Evolutionary conservation across 2,329 filamentous ascomycete genomes (phyloP).

Genomic region (Neopestalotiopsis clavispora): DNA sequence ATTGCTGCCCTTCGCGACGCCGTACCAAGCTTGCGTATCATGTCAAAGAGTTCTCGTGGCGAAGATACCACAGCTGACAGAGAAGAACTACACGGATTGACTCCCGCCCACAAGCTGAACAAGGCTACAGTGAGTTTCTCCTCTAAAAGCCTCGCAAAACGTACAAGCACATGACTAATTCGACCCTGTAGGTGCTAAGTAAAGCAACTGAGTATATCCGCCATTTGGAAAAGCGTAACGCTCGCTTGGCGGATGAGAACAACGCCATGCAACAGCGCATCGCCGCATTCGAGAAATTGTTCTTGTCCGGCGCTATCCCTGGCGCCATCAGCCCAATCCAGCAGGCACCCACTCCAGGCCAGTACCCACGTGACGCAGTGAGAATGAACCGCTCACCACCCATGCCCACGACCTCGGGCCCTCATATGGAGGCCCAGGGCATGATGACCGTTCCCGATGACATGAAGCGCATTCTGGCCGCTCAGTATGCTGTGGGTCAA

Average conservation of each 20-base stretch:
- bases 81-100: conserved; percentile 80
- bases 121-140: conserved; percentile 78
- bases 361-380: conserved; percentile 50
- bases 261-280: conserved; percentile 77
- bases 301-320: conserved; percentile 76
- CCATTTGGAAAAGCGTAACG: conserved; percentile 90
- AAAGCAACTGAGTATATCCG: conserved; percentile 97
- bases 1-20: conserved; percentile 91
- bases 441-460: conserved; percentile 71
- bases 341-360: conserved; percentile 58
- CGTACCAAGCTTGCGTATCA: conserved; percentile 86
- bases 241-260: conserved; percentile 82
- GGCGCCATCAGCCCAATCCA: conserved; percentile 59
- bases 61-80: conserved; percentile 75
- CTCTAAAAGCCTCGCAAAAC: not conserved
- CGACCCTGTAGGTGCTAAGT: conserved; percentile 66
- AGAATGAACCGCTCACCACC: conserved; percentile 52
- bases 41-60: conserved; percentile 73
- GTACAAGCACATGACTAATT: conserved; percentile 24
- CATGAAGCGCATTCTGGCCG: conserved; percentile 66
- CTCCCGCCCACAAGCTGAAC: conserved; percentile 92
- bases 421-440: conserved; percentile 51
- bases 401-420: conserved; percentile 37
- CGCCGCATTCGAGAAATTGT: conserved; percentile 77
- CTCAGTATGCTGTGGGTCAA: conserved; percentile 58